phyloP scores from a whole-genome alignment of 1,284 basidiomycete species.

The Singerocomus inundabilis region DNA sequence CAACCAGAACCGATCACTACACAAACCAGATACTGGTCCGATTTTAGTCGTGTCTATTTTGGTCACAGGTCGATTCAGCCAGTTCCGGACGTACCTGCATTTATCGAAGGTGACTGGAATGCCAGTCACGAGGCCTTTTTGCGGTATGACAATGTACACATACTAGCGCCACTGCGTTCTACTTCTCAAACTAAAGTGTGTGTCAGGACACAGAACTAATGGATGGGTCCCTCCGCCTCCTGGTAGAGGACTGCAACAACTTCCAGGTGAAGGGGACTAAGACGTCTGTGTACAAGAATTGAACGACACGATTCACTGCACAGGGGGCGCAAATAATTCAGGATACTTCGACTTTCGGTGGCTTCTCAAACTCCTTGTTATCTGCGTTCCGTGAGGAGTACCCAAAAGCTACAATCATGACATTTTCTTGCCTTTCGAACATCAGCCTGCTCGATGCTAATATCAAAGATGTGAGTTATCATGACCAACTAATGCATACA shows the following conservation, averaged over 20 bases:
- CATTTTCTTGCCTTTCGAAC: slow-evolving; percentile 56
- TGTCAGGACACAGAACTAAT: slow-evolving; percentile 54
- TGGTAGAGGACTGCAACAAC: slow-evolving; percentile 72
- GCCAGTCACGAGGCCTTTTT: slow-evolving; percentile 50
- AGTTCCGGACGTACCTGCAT: slow-evolving; percentile 54
- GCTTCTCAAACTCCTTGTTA: slow-evolving; percentile 58
- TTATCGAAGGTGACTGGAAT: slow-evolving; percentile 55
- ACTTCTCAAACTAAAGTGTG: slow-evolving; percentile 10
- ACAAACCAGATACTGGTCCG: slow-evolving; percentile 72
- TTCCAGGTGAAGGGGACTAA: slow-evolving; percentile 57
- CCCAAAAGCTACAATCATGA: slow-evolving; percentile 52
- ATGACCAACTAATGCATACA: slow-evolving; percentile 1
- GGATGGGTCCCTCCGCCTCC: slow-evolving; percentile 62
- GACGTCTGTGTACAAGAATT: not conserved
- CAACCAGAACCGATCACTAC: slow-evolving; percentile 19
- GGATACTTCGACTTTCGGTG: slow-evolving; percentile 62
- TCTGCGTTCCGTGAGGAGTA: slow-evolving; percentile 63
- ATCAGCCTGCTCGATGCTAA: slow-evolving; percentile 35
- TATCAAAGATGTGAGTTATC: slow-evolving; percentile 44
- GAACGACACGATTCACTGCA: not conserved
- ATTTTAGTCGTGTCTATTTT: slow-evolving; percentile 70
- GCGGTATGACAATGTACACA: slow-evolving; percentile 52
- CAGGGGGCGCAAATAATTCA: slow-evolving; percentile 69
- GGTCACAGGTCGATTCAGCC: slow-evolving; percentile 62
- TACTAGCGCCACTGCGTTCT: no score